Percentiles rank a stretch among this genome's conserved stretches.
Conservation (phyloP, 345 rosid genomes). For the Brassica napus region DNA sequence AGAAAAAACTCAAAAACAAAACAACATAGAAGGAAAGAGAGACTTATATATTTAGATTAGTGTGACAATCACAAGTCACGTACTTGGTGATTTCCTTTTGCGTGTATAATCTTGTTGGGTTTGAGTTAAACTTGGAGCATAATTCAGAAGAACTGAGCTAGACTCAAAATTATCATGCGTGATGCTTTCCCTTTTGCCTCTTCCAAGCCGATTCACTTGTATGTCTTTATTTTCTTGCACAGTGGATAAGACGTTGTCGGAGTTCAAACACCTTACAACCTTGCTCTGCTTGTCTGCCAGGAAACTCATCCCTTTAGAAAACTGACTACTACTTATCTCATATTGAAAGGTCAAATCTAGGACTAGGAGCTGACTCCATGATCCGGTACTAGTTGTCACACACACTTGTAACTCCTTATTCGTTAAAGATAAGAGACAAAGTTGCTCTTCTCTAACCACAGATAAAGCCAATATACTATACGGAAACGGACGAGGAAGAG, state of each 20-base stretch:
- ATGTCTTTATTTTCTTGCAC: not conserved
- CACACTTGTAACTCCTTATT: not conserved
- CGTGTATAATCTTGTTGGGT: not conserved
- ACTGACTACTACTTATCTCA: not conserved
- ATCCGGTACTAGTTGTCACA: not conserved
- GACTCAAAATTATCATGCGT: too few species aligned
- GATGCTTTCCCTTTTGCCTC: not conserved
- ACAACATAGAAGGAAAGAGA: too few species aligned
- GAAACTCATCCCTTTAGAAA: not conserved
- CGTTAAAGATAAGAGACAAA: not conserved
- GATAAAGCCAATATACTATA: not conserved
- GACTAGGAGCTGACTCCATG: not conserved
- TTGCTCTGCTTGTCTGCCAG: not conserved
- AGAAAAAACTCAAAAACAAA: too few species aligned
- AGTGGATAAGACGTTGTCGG: not conserved
- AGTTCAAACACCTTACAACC: not conserved
- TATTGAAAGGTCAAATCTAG: not conserved
- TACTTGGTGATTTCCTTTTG: not conserved
- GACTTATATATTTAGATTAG: too few species aligned
- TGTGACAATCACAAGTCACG: not conserved
- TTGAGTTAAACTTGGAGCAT: not conserved
- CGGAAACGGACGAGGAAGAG: not conserved
- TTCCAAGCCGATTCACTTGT: not conserved
- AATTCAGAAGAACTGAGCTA: not conserved
- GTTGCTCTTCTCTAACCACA: not conserved